phyloP scores from a whole-genome alignment of 257 asterid species.

The Cynanchum wilfordii region DNA sequence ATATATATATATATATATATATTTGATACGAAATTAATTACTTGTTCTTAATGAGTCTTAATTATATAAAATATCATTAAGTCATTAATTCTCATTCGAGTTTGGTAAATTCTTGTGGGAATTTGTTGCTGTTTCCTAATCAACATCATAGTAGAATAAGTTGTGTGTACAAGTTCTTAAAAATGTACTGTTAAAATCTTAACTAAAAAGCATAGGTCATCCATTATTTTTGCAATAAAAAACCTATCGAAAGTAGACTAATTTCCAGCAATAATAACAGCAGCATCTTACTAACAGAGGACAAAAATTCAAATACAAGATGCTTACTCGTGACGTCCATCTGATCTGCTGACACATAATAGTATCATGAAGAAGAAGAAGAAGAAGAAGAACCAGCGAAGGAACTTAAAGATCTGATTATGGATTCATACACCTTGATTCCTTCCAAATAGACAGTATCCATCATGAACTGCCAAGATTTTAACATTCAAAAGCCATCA shows the following conservation, averaged over 20 bases:
- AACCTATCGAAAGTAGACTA: background rate
- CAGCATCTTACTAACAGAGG: no score
- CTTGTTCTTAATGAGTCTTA: no score
- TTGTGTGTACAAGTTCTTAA: no score
- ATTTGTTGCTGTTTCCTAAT: no score
- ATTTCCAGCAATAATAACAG: background rate
- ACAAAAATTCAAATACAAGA: background rate
- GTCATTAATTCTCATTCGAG: no score
- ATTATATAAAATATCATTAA: no score
- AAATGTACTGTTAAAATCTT: no score
- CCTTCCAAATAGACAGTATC: conserved; percentile 75
- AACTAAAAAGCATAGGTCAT: background rate
- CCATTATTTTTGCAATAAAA: background rate
- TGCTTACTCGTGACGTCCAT: background rate
- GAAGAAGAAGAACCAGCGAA: conserved; percentile 27
- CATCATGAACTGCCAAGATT: conserved; percentile 52
- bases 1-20: no score
- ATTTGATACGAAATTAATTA: no score
- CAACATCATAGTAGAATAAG: no score
- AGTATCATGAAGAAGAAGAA: conserved; percentile 4
- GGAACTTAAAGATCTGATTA: conserved; percentile 67
- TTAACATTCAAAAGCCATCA: background rate
- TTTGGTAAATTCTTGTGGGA: no score
- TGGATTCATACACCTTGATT: conserved; percentile 66
- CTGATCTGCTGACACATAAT: background rate